A percentile compares a stretch with the other conserved stretches of the same genome.
These are phyloP conservation scores for Xylaria venustula DNA, from an alignment of 495 filamentous ascomycete species.

Conservation along the genomic window DNA sequence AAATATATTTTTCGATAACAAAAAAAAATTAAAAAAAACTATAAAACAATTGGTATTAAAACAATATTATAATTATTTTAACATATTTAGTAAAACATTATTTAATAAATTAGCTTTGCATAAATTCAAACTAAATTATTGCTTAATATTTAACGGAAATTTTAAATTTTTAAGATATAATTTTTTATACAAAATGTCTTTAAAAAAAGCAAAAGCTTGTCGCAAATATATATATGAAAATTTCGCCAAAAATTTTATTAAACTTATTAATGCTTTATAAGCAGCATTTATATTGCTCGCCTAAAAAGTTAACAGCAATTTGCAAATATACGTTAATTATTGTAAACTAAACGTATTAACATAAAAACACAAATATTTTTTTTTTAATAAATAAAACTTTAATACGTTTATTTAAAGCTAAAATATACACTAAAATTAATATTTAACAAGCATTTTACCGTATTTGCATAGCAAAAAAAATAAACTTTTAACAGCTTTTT, in stretches of 20 bases:
- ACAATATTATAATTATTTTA: neutral
- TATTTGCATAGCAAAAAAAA: neutral
- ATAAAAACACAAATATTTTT: neutral
- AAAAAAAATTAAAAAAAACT: no score
- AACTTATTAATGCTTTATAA: neutral
- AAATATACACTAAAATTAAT: no score
- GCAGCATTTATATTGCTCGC: neutral
- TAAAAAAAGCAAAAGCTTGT: no score
- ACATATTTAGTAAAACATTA: neutral
- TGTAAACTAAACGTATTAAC: conserved; percentile 1
- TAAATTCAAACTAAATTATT: neutral
- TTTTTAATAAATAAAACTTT: neutral
- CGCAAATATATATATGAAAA: no score
- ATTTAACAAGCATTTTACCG: neutral
- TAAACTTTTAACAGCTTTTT: no score
- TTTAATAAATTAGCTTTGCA: neutral
- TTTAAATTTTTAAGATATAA: neutral
- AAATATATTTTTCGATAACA: no score
- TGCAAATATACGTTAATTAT: neutral
- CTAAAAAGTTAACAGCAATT: neutral
- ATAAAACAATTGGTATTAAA: no score
- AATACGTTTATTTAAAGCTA: no score
- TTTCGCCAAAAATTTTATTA: no score
- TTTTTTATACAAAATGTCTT: conserved; percentile 1
- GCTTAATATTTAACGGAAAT: neutral